Percentiles rank a stretch among this genome's conserved stretches.
phyloP scores from a whole-genome alignment of 345 rosid genomes.

The Chamaenerion angustifolium region DNA sequence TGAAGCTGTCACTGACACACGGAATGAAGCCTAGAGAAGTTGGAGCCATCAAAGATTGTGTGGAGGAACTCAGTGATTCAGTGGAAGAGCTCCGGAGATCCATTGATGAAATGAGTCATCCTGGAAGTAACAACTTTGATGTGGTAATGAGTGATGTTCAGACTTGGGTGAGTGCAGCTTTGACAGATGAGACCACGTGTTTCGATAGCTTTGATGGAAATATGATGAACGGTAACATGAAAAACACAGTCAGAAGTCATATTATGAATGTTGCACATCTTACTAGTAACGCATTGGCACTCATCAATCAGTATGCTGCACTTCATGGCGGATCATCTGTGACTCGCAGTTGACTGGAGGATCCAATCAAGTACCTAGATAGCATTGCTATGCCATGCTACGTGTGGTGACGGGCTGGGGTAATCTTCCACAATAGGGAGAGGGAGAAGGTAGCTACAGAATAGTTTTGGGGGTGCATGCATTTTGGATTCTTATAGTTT shows the following conservation, averaged over 20 bases:
- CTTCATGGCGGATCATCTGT: background rate
- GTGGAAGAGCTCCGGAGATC: constrained; percentile 13
- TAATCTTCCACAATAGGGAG: no score
- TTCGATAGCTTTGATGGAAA: constrained; percentile 19
- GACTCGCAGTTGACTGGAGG: background rate
- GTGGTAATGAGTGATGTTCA: constrained; percentile 15
- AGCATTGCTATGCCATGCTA: no score
- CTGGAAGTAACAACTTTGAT: constrained; percentile 12
- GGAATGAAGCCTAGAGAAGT: constrained; percentile 15
- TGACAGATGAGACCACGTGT: constrained; percentile 33
- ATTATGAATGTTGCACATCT: constrained; percentile 16
- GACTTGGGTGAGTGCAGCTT: constrained; percentile 32
- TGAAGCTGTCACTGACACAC: constrained; percentile 4
- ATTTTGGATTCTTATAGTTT: no score
- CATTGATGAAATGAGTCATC: constrained; percentile 11
- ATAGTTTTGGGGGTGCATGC: no score
- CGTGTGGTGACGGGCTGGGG: no score
- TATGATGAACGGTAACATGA: constrained; percentile 12
- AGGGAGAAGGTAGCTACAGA: no score
- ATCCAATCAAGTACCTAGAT: no score
- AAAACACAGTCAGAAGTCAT: constrained; percentile 6
- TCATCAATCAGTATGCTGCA: constrained; percentile 17
- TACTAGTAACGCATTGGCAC: constrained; percentile 23
- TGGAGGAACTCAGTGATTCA: constrained; percentile 16
- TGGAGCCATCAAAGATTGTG: constrained; percentile 22